Evolutionary conservation across 106 monocot species (phyloP).

Genomic region (Dendrobium huoshanense): DNA sequence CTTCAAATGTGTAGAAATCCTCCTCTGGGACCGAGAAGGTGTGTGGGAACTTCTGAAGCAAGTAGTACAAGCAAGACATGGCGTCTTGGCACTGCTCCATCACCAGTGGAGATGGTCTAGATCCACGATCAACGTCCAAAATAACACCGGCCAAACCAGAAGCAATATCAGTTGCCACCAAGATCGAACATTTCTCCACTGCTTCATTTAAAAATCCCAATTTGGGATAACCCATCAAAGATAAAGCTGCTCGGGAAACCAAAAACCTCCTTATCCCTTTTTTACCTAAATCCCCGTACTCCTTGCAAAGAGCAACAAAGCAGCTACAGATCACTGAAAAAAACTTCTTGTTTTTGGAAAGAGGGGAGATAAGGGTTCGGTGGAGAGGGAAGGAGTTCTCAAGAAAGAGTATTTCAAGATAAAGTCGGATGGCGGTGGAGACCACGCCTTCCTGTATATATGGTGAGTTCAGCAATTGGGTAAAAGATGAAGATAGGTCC

Average conservation of each 20-base stretch:
- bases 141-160: conserved; percentile 45
- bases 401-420: conserved; percentile 77
- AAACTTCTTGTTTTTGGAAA: conserved; percentile 48
- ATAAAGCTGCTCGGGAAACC: conserved; percentile 69
- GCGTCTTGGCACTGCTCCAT: conserved; percentile 99
- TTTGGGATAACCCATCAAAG: conserved; percentile 82
- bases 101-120: conserved; percentile 66
- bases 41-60: conserved; percentile 72
- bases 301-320: conserved; percentile 44
- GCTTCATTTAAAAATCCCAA: conserved; percentile 69
- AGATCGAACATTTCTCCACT: conserved; percentile 48
- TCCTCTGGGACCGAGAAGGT: conserved; percentile 39
- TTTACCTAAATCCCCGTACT: conserved; percentile 25
- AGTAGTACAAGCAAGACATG: conserved; percentile 94
- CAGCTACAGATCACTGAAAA: conserved; percentile 40
- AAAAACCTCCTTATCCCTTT: conserved; percentile 49
- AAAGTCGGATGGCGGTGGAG: conserved; percentile 33
- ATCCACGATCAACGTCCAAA: conserved; percentile 47
- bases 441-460: conserved; percentile 16
- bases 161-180: conserved; percentile 59
- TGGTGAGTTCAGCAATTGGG: conserved; percentile 35
- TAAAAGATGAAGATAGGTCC: conserved; percentile 52
- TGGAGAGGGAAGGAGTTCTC: conserved; percentile 96
- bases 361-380: conserved; percentile 75
- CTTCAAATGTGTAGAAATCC: conserved; percentile 23